Conservation (phyloP, 139 green algal species). For the Pseudopediastrum boryanum region DNA sequence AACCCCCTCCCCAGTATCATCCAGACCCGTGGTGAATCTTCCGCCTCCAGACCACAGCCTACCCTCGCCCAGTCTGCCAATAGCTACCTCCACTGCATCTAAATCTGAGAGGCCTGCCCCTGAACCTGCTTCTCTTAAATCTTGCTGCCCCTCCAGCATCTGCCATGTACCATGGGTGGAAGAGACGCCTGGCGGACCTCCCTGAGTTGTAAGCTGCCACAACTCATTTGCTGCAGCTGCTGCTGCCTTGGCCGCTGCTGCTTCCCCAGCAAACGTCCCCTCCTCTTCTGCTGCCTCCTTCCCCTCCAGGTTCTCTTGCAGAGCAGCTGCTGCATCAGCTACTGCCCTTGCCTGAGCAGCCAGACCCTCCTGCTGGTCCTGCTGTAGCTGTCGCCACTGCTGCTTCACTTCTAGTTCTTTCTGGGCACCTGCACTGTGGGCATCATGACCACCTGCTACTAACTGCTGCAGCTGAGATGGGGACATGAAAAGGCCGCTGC, state of each 20-base stretch:
- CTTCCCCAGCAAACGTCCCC: not conserved
- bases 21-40: too few relatives aligned
- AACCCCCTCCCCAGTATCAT: too few relatives aligned
- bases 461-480: not conserved
- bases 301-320: not conserved
- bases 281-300: not conserved
- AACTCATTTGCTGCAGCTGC: not conserved
- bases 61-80: too few relatives aligned
- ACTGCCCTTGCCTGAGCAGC: not conserved
- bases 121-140: too few relatives aligned
- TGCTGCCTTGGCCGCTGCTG: not conserved
- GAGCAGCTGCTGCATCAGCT: not conserved
- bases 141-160: too few relatives aligned
- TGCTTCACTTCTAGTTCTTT: not conserved
- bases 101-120: too few relatives aligned
- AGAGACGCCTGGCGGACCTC: too few relatives aligned
- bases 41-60: too few relatives aligned
- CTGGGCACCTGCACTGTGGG: not conserved
- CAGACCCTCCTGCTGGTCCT: not conserved
- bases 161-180: too few relatives aligned
- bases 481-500: not conserved
- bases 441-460: not conserved
- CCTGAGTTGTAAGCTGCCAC: too few relatives aligned
- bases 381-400: slow-evolving; percentile 1
- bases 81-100: too few relatives aligned